phyloP scores from a whole-genome alignment of 768 basidiomycete genomes.

The Leucocoprinus birnbaumii region DNA sequence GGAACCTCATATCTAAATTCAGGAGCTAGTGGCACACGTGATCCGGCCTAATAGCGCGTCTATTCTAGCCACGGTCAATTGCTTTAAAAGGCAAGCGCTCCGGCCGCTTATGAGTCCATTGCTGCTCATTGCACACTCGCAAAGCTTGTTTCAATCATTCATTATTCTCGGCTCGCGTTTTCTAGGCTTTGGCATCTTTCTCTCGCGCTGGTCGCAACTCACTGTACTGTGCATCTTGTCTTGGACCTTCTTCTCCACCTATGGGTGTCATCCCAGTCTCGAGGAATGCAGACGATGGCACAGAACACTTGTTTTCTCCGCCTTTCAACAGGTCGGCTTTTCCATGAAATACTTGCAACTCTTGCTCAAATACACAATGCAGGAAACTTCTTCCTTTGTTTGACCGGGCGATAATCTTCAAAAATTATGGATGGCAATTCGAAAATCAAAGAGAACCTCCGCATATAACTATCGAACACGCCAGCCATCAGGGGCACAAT shows the following conservation, averaged over 20 bases:
- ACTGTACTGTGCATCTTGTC: neutral
- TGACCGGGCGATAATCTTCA: neutral
- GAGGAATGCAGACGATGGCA: neutral
- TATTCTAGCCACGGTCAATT: neutral
- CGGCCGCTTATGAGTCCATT: too few species aligned
- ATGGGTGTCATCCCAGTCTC: conserved; percentile 4
- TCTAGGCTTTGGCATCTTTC: neutral
- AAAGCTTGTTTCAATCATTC: neutral
- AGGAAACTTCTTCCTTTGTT: neutral
- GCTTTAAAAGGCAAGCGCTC: neutral
- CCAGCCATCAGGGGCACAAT: neutral
- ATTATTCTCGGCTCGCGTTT: neutral
- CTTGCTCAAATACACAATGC: neutral
- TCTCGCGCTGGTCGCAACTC: conserved; percentile 4
- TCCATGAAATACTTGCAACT: neutral
- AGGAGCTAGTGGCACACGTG: conserved; percentile 14
- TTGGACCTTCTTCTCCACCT: neutral
- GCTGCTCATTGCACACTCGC: neutral
- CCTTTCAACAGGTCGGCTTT: conserved; percentile 1
- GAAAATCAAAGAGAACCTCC: neutral
- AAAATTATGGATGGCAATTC: neutral
- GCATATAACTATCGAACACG: conserved; percentile 12
- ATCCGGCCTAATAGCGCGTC: neutral
- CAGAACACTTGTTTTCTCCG: neutral
- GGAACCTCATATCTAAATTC: neutral